Percentiles rank a stretch among this genome's conserved stretches.
Evolutionary conservation across 495 filamentous ascomycete genomes (phyloP).

Genomic region (Penicillium atrosanguineum): DNA sequence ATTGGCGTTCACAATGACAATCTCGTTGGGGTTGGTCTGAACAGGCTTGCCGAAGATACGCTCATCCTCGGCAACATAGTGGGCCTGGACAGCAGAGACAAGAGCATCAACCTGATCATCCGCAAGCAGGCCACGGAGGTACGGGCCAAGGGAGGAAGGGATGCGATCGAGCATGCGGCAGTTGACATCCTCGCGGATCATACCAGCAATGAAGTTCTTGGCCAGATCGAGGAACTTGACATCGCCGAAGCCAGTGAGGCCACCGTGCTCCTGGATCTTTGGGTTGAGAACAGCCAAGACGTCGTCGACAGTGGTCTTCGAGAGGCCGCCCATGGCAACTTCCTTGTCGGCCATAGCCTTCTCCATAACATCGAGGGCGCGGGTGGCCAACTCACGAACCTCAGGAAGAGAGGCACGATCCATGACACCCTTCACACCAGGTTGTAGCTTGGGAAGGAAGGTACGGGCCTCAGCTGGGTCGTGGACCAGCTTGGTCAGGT

Average conservation of each 20-base stretch:
- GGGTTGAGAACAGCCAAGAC: conserved; percentile 71
- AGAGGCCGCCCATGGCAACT: conserved; percentile 56
- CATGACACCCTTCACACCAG: conserved; percentile 85
- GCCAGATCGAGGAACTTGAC: conserved; percentile 61
- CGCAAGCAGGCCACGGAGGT: conserved; percentile 68
- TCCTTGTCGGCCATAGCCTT: conserved; percentile 82
- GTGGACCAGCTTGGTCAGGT: conserved; percentile 97
- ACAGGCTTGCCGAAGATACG: conserved; percentile 82
- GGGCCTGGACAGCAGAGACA: conserved; percentile 61
- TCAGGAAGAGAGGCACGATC: conserved; percentile 90
- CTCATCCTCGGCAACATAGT: conserved; percentile 77
- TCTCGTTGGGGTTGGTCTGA: conserved; percentile 80
- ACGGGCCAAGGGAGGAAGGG: conserved; percentile 60
- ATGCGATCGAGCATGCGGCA: conserved; percentile 76
- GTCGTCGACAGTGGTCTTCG: conserved; percentile 70
- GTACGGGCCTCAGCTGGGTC: conserved; percentile 94
- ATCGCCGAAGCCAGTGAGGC: conserved; percentile 57
- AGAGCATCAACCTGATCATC: conserved; percentile 56
- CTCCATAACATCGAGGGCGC: conserved; percentile 83
- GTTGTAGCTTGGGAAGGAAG: conserved; percentile 93
- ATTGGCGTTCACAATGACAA: conserved; percentile 95
- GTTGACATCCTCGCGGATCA: conserved; percentile 89
- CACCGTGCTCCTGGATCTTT: conserved; percentile 68
- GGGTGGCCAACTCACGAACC: conserved; percentile 83
- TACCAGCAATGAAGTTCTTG: conserved; percentile 73